A percentile compares a stretch with the other conserved stretches of the same genome.
These are phyloP conservation scores for Petasospora rhodanensis DNA, from an alignment of 1,139 yeast genomes.

Conservation along the genomic window DNA sequence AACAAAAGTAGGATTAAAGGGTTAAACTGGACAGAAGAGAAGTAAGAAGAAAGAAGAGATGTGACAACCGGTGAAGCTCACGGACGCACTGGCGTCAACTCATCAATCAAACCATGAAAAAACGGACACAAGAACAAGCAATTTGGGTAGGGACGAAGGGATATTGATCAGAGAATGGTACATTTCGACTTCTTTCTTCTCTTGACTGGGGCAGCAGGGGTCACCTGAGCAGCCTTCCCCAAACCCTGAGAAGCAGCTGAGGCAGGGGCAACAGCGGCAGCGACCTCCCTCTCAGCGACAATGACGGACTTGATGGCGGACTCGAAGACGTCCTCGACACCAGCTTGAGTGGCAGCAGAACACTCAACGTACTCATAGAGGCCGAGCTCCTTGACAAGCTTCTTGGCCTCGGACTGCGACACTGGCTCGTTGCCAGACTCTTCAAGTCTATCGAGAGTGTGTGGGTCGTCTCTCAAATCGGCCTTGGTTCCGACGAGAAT, in stretches of 20 bases:
- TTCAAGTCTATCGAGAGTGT: constrained; percentile 65
- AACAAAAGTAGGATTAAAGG: not conserved
- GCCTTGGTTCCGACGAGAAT: constrained; percentile 81
- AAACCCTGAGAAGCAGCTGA: constrained; percentile 1
- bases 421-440: constrained; percentile 63
- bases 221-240: constrained; percentile 5
- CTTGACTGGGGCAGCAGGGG: constrained; percentile 5
- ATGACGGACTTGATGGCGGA: constrained; percentile 72
- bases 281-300: constrained; percentile 26
- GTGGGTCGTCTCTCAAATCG: constrained; percentile 80
- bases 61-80: no score
- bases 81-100: no score
- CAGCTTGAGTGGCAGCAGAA: constrained; percentile 88
- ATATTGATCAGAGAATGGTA: constrained; percentile 19
- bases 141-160: no score
- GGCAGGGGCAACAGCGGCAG: constrained; percentile 5
- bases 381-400: constrained; percentile 66
- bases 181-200: constrained; percentile 33
- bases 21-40: not conserved
- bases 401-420: constrained; percentile 55
- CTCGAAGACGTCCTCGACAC: constrained; percentile 80
- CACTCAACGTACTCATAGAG: constrained; percentile 81
- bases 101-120: no score
- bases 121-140: no score
- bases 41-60: no score